Evolutionary conservation across 2,329 filamentous ascomycete genomes (phyloP), one percentile per base, ranked within the genome.

Genomic region (Balansia obtecta): DNA sequence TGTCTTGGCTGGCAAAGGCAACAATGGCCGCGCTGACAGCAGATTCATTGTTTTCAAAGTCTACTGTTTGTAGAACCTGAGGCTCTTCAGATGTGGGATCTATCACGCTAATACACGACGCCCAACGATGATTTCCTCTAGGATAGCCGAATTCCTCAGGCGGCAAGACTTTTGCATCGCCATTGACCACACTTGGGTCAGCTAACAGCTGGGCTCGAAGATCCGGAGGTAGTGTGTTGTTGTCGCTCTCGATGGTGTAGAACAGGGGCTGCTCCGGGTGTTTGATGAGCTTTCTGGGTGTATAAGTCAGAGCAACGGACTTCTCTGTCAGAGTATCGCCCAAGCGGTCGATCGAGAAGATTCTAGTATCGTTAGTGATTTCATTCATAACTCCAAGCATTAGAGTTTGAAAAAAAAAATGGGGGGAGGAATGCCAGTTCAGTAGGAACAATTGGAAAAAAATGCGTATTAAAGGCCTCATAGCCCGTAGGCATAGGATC

Each of bases 381-480:
- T 13, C 32, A 16, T 27, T 40, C 9, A 12, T 20, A 8, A 10
- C 11, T 2, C 7, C 16, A 5, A 18, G 12, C 18, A 18, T 16
- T 30, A 15, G 13, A 13, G 43, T 9, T 16, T n/a, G 4, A 22
- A 43, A n/a, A 42, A 48, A 45, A 46, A 44, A 34, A 42, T 46
- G 44, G 44, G 42, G 32, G 50, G 62, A 60, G 57, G n/a, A 49
- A 51, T 57, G 50, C 62, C 68, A 67, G 70, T 66, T 95, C 89
- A 95, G 89, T 82, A 95, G 88, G 88, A 95, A 95, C 89, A 95
- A 95, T 94, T 95, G 88, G 74, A 72, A 73, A 73, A 69, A 58
- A 71, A 69, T 46, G 68, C 66, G 68, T 74, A 69, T 69, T 68
- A 65, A 68, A 67, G 59, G 61, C 76, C 76, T 82, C 77, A 80